Evolutionary conservation across 1,284 basidiomycete species (phyloP).

Genomic region (Psilocybe mexicana): DNA sequence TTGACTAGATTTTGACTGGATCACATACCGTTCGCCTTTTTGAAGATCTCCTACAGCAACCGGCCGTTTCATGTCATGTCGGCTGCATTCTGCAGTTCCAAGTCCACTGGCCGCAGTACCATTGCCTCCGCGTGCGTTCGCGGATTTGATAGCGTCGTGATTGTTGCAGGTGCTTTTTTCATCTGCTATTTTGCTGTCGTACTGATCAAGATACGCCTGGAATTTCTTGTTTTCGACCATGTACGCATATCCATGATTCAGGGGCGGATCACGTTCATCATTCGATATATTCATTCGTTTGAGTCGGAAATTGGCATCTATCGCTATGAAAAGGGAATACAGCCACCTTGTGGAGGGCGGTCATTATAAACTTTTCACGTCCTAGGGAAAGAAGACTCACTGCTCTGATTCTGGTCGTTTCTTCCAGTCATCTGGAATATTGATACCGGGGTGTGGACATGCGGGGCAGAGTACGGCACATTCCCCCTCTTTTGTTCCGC

Average conservation of each 20-base stretch:
- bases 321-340: too few species aligned
- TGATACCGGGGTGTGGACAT: slow-evolving; percentile 32
- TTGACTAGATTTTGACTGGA: neutral
- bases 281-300: slow-evolving; percentile 22
- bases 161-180: slow-evolving; percentile 6
- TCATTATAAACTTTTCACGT: too few species aligned
- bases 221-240: slow-evolving; percentile 23
- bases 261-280: slow-evolving; percentile 20
- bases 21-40: slow-evolving; percentile 37
- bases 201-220: slow-evolving; percentile 20
- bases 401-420: slow-evolving; percentile 11
- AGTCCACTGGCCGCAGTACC: slow-evolving; percentile 23
- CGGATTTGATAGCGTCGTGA: neutral
- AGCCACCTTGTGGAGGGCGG: slow-evolving; percentile 7
- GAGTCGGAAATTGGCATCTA: slow-evolving; percentile 10
- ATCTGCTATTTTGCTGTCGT: slow-evolving; percentile 10
- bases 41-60: slow-evolving; percentile 32
- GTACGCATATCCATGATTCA: slow-evolving; percentile 12
- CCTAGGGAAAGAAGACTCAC: slow-evolving; percentile 7
- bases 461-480: slow-evolving; percentile 34
- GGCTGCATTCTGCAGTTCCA: slow-evolving; percentile 29
- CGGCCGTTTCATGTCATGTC: slow-evolving; percentile 31
- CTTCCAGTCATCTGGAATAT: slow-evolving; percentile 31
- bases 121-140: too few species aligned
- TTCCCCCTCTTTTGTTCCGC: slow-evolving; percentile 24